Percentiles rank a stretch among this genome's conserved stretches.
phyloP scores from a whole-genome alignment of 768 basidiomycete genomes.

The Suillus subaureus region DNA sequence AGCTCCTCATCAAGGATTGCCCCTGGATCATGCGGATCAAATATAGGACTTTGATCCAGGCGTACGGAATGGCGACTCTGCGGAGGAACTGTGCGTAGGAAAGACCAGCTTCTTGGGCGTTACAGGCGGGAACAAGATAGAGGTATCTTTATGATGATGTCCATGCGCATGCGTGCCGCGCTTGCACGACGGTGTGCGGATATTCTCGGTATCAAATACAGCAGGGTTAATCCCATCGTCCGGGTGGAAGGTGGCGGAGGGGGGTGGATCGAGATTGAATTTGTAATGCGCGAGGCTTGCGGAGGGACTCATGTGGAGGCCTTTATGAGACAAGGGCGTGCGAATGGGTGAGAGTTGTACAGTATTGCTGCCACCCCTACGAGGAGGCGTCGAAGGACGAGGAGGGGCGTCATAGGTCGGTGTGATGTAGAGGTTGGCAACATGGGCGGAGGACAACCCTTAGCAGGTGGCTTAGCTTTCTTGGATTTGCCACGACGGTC shows the following conservation, averaged over 20 bases:
- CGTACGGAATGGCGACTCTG: slow-evolving; percentile 51
- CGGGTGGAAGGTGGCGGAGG: slow-evolving; percentile 32
- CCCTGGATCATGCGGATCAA: slow-evolving; percentile 74
- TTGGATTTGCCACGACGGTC: slow-evolving; percentile 34
- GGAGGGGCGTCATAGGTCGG: slow-evolving; percentile 39
- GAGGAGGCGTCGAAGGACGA: slow-evolving; percentile 43
- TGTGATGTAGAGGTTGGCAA: slow-evolving; percentile 23
- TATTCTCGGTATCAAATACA: slow-evolving; percentile 37
- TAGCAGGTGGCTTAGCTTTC: slow-evolving; percentile 19
- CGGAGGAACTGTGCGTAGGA: slow-evolving; percentile 25
- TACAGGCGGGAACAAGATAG: slow-evolving; percentile 35
- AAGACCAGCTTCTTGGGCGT: slow-evolving; percentile 48
- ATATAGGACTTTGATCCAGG: slow-evolving; percentile 49
- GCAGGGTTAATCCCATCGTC: slow-evolving; percentile 39
- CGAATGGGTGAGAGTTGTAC: slow-evolving; percentile 56
- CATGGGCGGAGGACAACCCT: slow-evolving; percentile 24
- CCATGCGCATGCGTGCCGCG: slow-evolving; percentile 30
- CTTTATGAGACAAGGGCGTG: slow-evolving; percentile 72
- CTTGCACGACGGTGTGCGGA: slow-evolving; percentile 49
- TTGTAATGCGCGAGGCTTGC: slow-evolving; percentile 71
- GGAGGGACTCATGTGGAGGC: slow-evolving; percentile 69
- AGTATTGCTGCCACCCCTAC: slow-evolving; percentile 25
- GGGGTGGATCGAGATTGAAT: slow-evolving; percentile 66
- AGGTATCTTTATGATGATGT: slow-evolving; percentile 16
- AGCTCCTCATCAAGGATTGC: slow-evolving; percentile 74